These are phyloP conservation scores for Westerdykella aurantiaca DNA, from an alignment of 2,329 filamentous ascomycete species.

Conservation along the genomic window DNA sequence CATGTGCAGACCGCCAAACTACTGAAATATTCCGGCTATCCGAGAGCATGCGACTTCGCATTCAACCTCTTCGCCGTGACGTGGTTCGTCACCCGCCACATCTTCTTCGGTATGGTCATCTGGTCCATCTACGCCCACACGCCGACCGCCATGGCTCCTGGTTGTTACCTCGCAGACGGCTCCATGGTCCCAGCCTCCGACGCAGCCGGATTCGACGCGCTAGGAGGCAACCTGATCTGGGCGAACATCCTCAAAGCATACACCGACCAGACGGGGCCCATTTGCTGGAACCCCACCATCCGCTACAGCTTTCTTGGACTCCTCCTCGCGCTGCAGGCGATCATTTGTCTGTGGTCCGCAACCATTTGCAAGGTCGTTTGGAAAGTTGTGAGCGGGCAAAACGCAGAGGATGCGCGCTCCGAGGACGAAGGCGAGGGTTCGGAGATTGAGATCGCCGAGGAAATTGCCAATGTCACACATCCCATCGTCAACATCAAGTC, in stretches of 20 bases:
- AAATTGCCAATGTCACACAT: constrained; percentile 12
- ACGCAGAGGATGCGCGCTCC: constrained; percentile 79
- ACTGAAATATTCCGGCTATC: constrained; percentile 80
- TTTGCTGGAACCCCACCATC: constrained; percentile 74
- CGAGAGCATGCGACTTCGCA: constrained; percentile 68
- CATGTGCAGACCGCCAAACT: constrained; percentile 69
- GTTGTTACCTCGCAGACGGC: constrained; percentile 62
- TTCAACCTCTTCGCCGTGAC: constrained; percentile 81
- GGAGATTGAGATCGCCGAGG: constrained; percentile 71
- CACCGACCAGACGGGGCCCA: constrained; percentile 60
- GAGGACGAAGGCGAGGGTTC: constrained; percentile 74
- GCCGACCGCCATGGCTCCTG: constrained; percentile 55
- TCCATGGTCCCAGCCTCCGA: constrained; percentile 53
- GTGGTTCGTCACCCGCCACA: constrained; percentile 80
- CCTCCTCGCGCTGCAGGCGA: constrained; percentile 69
- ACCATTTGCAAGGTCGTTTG: constrained; percentile 82
- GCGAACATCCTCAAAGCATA: constrained; percentile 69
- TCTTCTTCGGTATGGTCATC: constrained; percentile 71
- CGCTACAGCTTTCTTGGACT: constrained; percentile 71
- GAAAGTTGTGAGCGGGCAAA: constrained; percentile 67
- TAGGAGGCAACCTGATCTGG: constrained; percentile 40
- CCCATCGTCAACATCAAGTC: constrained; percentile 24
- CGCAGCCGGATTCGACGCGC: constrained; percentile 32
- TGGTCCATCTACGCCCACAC: constrained; percentile 73
- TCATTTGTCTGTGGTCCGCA: constrained; percentile 82